phyloP scores from a whole-genome alignment of 2,329 filamentous ascomycete species.

The Colletotrichum neosansevieriae region DNA sequence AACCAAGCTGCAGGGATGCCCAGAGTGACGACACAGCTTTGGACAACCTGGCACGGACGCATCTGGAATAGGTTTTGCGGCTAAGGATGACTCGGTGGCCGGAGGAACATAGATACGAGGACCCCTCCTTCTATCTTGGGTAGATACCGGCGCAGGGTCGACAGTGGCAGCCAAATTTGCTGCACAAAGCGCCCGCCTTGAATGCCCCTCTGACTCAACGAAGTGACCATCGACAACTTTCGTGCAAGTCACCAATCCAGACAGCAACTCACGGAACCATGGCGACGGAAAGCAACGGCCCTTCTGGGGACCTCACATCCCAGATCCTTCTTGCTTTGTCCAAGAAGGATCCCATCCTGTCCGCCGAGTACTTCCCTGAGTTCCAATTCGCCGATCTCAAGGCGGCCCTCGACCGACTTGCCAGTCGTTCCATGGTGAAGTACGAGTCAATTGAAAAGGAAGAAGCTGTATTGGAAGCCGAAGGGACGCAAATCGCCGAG shows the following conservation, averaged over 20 bases:
- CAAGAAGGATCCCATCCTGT: conserved; percentile 73
- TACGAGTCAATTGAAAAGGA: conserved; percentile 88
- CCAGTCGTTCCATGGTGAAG: conserved; percentile 85
- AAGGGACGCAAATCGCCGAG: conserved; percentile 77
- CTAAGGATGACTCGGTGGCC: background rate
- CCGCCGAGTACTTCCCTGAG: conserved; percentile 76
- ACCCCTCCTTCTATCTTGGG: conserved; percentile 29
- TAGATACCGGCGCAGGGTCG: conserved; percentile 22
- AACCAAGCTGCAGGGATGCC: conserved; percentile 36
- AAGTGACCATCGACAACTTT: conserved; percentile 27
- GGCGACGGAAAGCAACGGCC: conserved; percentile 53
- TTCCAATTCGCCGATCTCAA: conserved; percentile 79
- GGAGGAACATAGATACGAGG: conserved; percentile 37
- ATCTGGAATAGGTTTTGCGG: background rate
- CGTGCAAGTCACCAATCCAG: conserved; percentile 16
- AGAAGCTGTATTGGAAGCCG: conserved; percentile 79
- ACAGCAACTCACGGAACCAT: conserved; percentile 49
- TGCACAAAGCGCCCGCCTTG: conserved; percentile 36
- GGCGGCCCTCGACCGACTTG: conserved; percentile 87
- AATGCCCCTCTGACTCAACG: conserved; percentile 40
- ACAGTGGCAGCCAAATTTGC: conserved; percentile 32
- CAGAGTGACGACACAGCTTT: conserved; percentile 37
- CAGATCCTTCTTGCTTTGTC: conserved; percentile 76
- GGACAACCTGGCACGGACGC: conserved; percentile 12
- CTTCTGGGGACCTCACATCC: conserved; percentile 69